Conservation (phyloP, 345 rosid genomes). For the Durio zibethinus region DNA sequence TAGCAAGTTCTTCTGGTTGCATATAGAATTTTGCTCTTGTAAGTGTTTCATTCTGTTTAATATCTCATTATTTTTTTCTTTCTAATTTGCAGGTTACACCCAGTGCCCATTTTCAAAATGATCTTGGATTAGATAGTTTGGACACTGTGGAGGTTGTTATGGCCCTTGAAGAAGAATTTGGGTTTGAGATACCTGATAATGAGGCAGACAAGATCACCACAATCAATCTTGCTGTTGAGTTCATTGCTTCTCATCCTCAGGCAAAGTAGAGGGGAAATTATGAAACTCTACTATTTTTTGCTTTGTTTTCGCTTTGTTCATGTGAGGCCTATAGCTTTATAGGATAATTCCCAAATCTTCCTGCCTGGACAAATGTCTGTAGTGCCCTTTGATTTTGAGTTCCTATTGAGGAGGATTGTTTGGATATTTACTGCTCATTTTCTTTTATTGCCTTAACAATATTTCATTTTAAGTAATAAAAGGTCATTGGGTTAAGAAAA, state of each 20-base stretch:
- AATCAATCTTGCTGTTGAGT: conserved; percentile 62
- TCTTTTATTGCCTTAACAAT: background rate
- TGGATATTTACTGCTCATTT: background rate
- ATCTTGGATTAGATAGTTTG: conserved; percentile 91
- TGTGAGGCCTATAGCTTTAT: background rate
- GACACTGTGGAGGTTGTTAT: conserved; percentile 91
- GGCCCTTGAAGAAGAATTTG: conserved; percentile 96
- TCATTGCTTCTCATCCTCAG: conserved; percentile 92
- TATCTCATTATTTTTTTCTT: background rate
- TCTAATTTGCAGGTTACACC: conserved; percentile 55
- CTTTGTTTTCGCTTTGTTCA: background rate
- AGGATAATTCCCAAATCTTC: background rate
- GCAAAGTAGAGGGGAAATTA: conserved; percentile 53
- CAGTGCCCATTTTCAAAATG: conserved; percentile 77
- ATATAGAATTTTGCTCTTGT: background rate
- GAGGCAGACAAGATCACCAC: conserved; percentile 88
- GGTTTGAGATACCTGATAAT: conserved; percentile 87
- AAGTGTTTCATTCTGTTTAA: background rate
- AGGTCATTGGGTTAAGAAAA: background rate
- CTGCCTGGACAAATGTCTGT: background rate
- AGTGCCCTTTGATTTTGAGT: background rate
- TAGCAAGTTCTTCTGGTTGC: background rate
- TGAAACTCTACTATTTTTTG: background rate
- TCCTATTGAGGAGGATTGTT: background rate
- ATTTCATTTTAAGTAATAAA: background rate